Base-by-base conservation (phyloP, 148 eudicot genomes). In the Hydrangea macrophylla region DNA sequence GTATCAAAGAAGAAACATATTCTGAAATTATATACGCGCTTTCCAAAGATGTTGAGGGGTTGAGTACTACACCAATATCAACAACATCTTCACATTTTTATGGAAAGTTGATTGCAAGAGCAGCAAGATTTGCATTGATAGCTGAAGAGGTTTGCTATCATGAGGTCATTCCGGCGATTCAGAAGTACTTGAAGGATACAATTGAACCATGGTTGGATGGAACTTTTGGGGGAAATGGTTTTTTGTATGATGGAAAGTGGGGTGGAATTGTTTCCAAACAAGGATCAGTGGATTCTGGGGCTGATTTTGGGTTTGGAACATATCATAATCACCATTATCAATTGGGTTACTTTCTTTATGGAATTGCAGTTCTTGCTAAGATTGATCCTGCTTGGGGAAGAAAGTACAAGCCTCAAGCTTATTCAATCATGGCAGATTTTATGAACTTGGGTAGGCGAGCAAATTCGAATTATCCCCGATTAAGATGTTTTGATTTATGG, bases 161-260 rank as follows among this genome's bases (percentile, higher is more conserved):
- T 65, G 92, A 85, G 65, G 97, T 70, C n/a, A 88, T 90, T 22
- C 96, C 96, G 7, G 74, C 37, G 42, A 79, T 94, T 25, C 71
- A 65, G 70, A 81, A 74, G 70, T 90, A 79, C 66, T 76, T 94
- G 85, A 86, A 75, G 83, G 88, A 78, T 4, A 61, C 91, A 13
- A 85, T 94, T 44, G 88, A 90, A 79, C 98, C 98, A 17, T 94
- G 98, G 98, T 69, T 94, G 27, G 83, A 87, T 37, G 98, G 98
- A 35, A 94, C 74, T 28, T 90, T 88, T 62, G 74, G 64, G 36
- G 81, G 70, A 0, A 94, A 94, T 71, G 96, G 92, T 24, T 94
- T 94, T 33, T 36, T 94, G 23, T 86, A 94, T 71, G 98, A 94
- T 81, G 9, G 70, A 25, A 84, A 76, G 69, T 94, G 98, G 98